These are phyloP conservation scores for Lasiodiplodia theobromae DNA, from an alignment of 2,329 filamentous ascomycete genomes.

Conservation along the genomic window DNA sequence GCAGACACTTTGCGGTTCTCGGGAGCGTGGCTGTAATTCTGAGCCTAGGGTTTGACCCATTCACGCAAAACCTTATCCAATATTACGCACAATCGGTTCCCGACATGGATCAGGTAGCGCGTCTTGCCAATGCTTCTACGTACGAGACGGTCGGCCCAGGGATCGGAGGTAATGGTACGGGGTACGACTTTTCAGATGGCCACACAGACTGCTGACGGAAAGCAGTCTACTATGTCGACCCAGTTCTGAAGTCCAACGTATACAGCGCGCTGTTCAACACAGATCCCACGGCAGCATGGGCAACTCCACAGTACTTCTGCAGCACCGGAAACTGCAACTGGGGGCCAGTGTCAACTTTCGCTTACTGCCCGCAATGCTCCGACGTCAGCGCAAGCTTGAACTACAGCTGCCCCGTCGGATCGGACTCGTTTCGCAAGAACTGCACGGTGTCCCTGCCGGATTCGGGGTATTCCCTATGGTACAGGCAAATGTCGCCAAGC, in stretches of 20 bases:
- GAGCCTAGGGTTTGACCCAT: background rate
- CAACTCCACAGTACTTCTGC: background rate
- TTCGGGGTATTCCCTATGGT: background rate
- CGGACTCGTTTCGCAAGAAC: background rate
- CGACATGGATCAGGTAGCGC: background rate
- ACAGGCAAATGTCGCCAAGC: background rate
- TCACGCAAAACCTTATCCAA: background rate
- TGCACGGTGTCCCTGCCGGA: background rate
- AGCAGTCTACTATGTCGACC: background rate
- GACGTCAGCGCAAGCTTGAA: background rate
- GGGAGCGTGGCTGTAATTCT: background rate
- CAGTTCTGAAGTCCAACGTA: background rate
- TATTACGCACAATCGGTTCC: background rate
- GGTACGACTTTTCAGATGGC: background rate
- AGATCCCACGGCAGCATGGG: background rate
- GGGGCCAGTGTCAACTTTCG: background rate
- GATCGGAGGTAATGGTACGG: background rate
- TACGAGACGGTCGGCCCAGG: background rate
- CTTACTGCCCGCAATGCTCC: background rate
- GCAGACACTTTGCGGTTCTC: background rate
- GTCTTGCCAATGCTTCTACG: background rate
- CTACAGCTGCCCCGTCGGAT: background rate
- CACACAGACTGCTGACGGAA: background rate
- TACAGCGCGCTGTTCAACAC: background rate
- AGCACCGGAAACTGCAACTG: background rate